Evolutionary conservation across 257 asterid species (phyloP).

Genomic region (Solanum virginianum): DNA sequence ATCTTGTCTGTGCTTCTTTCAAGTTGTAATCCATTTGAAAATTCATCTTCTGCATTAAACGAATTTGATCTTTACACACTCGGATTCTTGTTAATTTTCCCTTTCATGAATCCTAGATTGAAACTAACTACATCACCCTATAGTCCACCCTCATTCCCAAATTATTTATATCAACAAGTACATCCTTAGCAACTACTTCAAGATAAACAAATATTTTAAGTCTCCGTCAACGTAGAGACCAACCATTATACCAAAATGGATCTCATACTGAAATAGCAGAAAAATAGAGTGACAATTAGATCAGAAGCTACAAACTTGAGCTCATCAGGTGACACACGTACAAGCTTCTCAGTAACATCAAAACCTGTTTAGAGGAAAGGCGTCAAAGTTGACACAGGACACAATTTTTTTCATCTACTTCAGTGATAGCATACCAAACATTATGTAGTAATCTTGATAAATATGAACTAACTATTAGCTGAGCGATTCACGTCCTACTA

Average conservation of each 20-base stretch:
- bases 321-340: conserved; percentile 92
- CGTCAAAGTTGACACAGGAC: not conserved
- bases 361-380: conserved; percentile 45
- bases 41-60: not conserved
- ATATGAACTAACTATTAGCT: not conserved
- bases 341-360: conserved; percentile 76
- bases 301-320: conserved; percentile 70
- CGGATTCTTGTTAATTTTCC: not conserved
- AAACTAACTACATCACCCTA: not conserved
- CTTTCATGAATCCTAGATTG: not conserved
- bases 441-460: not conserved
- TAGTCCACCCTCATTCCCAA: not conserved
- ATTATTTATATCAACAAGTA: not conserved
- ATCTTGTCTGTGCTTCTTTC: not conserved
- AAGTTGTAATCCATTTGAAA: not conserved
- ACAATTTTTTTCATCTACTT: not conserved
- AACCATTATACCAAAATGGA: not conserved
- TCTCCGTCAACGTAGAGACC: not conserved
- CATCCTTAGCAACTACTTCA: not conserved
- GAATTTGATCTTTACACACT: not conserved
- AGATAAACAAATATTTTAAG: not conserved
- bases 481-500: not conserved
- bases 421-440: not conserved
- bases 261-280: not conserved
- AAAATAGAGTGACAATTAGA: conserved; percentile 8